A percentile compares a stretch with the other conserved stretches of the same genome.
Evolutionary conservation across 1,139 yeast genomes (phyloP).

Genomic region (Pichia sp.): DNA sequence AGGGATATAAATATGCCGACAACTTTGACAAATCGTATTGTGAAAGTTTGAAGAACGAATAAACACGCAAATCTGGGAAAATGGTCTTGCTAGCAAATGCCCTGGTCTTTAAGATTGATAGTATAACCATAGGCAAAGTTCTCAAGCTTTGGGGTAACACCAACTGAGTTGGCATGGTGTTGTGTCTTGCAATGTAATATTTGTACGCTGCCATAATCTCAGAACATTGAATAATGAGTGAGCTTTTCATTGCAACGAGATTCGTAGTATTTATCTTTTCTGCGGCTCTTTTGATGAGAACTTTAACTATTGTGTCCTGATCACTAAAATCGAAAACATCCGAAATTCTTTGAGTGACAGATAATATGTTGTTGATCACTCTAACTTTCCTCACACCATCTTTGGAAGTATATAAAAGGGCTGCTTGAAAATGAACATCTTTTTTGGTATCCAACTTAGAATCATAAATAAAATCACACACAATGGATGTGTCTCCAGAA

Average conservation of each 20-base stretch:
- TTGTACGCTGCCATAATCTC: slow-evolving; percentile 78
- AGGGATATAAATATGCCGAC: slow-evolving; percentile 72
- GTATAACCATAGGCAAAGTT: slow-evolving; percentile 63
- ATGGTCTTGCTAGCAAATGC: slow-evolving; percentile 51
- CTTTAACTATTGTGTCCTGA: slow-evolving; percentile 69
- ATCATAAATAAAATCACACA: slow-evolving; percentile 72
- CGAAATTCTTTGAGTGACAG: slow-evolving; percentile 69
- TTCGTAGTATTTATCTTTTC: slow-evolving; percentile 53
- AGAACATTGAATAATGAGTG: slow-evolving; percentile 60
- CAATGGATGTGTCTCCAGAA: slow-evolving; percentile 61
- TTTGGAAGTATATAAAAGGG: slow-evolving; percentile 74
- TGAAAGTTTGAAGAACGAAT: slow-evolving; percentile 52
- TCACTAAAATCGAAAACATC: slow-evolving; percentile 82
- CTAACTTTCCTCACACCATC: slow-evolving; percentile 80
- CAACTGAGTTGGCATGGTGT: slow-evolving; percentile 58
- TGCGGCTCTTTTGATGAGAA: slow-evolving; percentile 70
- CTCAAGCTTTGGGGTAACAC: slow-evolving; percentile 79
- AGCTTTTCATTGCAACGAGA: slow-evolving; percentile 57
- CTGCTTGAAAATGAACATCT: slow-evolving; percentile 91
- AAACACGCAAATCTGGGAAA: slow-evolving; percentile 58
- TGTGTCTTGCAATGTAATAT: slow-evolving; percentile 47
- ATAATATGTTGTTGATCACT: slow-evolving; percentile 75
- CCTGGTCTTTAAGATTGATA: slow-evolving; percentile 65
- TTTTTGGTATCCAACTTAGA: slow-evolving; percentile 66
- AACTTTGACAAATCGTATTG: slow-evolving; percentile 58